Base-by-base conservation (phyloP, 208 protist species). In the Lotmaria passim region DNA sequence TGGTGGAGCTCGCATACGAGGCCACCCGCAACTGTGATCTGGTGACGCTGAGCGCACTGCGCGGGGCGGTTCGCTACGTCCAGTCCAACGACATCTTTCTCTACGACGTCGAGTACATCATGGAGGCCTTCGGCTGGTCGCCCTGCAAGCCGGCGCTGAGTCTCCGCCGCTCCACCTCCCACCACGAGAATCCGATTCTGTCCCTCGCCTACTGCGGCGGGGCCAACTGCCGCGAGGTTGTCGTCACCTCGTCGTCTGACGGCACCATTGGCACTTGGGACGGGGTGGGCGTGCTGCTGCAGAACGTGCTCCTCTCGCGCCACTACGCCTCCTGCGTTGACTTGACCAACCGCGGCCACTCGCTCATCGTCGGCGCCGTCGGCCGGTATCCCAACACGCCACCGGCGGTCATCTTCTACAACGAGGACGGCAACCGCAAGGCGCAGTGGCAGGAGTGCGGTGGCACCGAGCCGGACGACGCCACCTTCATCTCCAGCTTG, bases 31-130 rank as follows among this genome's bases (percentile, higher is more conserved):
- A 74, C 51, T 89, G 82, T 39, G 91, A 96, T 64, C 51, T 57
- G n/a, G 51, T 66, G 52, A 78, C 71, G n/a, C 60, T 94, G 24
- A 80, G 81, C 10, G 58, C 74, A 5, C 47, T 96, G 10, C 81
- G 87, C 26, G 46, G 26, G 14, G 80, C 87, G 23, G 74, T 93
- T 19, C 78, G 65, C 15, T 76, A 66, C 43, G 85, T 82, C 15
- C 91, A 94, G 76, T 73, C 89, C 52, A 87, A 93, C 53, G 89
- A 94, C 46, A 77, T 79, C 24, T 96, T 93, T 56, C 55, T 88
- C 23, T 96, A 96, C 73, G 91, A 96, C 57, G 86, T 94, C 34
- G 88, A 96, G 64, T 96, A 96, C 66, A 91, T 96, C 23, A 83
- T 93, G 73, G 89, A 94, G 53, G 76, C 83, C 2, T 84, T 96